Conservation (phyloP, 768 basidiomycete species). For the Pholiota molesta region DNA sequence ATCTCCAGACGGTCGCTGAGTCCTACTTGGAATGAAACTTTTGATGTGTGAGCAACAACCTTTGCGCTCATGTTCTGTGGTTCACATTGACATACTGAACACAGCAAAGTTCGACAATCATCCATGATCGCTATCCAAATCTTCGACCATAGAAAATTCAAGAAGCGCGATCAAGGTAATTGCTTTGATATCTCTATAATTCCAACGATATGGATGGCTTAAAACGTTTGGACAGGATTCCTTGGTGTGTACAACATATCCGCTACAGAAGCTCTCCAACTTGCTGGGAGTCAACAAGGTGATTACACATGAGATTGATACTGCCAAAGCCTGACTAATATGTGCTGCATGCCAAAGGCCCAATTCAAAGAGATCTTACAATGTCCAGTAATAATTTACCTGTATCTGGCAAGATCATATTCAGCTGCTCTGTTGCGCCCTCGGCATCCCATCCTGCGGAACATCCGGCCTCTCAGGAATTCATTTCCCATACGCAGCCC, state of each 20-base stretch:
- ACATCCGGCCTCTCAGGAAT: constrained; percentile 20
- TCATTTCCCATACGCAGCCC: constrained; percentile 21
- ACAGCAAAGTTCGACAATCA: constrained; percentile 69
- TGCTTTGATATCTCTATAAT: constrained; percentile 28
- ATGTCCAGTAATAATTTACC: constrained; percentile 75
- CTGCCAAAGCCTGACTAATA: constrained; percentile 19
- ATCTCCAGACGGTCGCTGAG: constrained; percentile 69
- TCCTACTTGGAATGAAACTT: constrained; percentile 84
- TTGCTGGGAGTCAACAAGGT: constrained; percentile 53
- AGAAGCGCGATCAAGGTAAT: constrained; percentile 78
- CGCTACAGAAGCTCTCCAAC: constrained; percentile 54
- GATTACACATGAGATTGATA: constrained; percentile 22
- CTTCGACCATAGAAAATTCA: constrained; percentile 90
- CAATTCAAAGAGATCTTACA: constrained; percentile 75
- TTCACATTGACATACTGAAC: constrained; percentile 14
- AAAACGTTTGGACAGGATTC: constrained; percentile 41
- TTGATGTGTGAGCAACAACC: constrained; percentile 68
- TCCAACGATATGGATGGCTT: not conserved
- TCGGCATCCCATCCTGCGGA: constrained; percentile 21
- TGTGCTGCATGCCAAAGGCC: constrained; percentile 38
- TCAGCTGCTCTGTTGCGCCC: constrained; percentile 52
- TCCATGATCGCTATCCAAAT: constrained; percentile 84
- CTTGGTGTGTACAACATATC: constrained; percentile 60
- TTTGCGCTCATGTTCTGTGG: constrained; percentile 17
- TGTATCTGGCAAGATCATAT: constrained; percentile 83